Conservation (phyloP, 768 basidiomycete species). For the Terana coerulea region DNA sequence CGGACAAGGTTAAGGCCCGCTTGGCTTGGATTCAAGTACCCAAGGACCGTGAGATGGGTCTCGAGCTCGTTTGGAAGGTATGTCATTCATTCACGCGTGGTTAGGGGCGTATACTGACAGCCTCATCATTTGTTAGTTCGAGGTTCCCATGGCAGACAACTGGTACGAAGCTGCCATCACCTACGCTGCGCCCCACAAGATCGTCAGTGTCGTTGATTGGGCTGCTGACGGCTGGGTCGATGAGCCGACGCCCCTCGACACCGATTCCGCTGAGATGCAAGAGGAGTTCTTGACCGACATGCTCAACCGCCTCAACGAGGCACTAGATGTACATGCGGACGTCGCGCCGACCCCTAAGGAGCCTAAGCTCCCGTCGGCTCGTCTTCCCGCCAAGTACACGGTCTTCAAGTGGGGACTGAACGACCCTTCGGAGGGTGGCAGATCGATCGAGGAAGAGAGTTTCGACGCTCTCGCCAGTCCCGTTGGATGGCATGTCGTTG, state of each 20-base stretch:
- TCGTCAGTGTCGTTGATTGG: conserved; percentile 93
- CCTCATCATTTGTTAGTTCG: conserved; percentile 50
- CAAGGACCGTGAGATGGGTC: conserved; percentile 45
- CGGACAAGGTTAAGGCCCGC: conserved; percentile 76
- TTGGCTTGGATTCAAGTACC: conserved; percentile 84
- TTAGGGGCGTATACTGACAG: not conserved
- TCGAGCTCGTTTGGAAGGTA: conserved; percentile 83
- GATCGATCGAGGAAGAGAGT: conserved; percentile 57
- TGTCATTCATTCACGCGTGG: conserved; percentile 7
- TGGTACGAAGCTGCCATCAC: conserved; percentile 94
- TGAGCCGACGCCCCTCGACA: conserved; percentile 24
- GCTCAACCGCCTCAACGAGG: conserved; percentile 77
- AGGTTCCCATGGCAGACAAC: conserved; percentile 92
- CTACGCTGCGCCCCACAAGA: conserved; percentile 65
- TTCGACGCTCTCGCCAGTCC: conserved; percentile 81
- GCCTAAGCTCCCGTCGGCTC: conserved; percentile 17
- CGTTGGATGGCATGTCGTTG: conserved; percentile 88
- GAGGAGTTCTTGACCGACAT: conserved; percentile 26
- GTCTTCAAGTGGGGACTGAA: conserved; percentile 83
- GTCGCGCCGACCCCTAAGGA: conserved; percentile 35
- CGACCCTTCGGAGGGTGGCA: conserved; percentile 72
- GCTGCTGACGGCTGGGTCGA: conserved; percentile 69
- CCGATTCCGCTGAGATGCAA: no score
- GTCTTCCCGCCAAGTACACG: conserved; percentile 46
- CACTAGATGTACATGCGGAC: conserved; percentile 76